phyloP scores from a whole-genome alignment of 306 rosid species.

The Mimosa bimucronata region DNA sequence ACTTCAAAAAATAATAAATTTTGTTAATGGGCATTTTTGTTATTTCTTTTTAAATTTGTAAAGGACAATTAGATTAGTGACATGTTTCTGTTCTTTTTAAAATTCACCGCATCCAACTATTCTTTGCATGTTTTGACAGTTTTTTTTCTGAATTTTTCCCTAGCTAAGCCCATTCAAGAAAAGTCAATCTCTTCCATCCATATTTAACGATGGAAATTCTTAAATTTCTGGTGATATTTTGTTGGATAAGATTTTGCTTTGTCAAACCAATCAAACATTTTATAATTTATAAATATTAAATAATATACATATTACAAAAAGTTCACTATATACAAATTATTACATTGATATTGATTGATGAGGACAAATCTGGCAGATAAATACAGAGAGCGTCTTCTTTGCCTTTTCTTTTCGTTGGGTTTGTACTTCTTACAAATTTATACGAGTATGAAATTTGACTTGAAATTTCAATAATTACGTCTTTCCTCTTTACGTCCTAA shows the following conservation, averaged over 20 bases:
- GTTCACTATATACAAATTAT: not conserved
- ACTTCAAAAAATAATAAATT: no score
- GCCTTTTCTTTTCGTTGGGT: not conserved
- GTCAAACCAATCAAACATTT: not conserved
- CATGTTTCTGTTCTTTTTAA: no score
- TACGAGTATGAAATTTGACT: not conserved
- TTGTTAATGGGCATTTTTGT: no score
- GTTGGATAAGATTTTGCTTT: not conserved
- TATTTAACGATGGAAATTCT: not conserved
- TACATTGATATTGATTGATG: not conserved
- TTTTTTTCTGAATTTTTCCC: no score
- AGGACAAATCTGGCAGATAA: not conserved
- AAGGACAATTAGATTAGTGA: no score
- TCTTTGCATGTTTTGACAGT: no score
- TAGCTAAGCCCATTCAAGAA: no score
- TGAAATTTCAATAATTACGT: not conserved
- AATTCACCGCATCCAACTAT: no score
- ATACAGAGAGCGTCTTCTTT: not conserved
- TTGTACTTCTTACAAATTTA: not conserved
- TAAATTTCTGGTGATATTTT: no score
- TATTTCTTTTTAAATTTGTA: no score
- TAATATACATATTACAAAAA: not conserved
- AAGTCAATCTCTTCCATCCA: not conserved
- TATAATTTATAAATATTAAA: no score
- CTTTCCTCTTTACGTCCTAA: not conserved